Evolutionary conservation across 768 basidiomycete genomes (phyloP).

Genomic region (Cytidiella melzeri): DNA sequence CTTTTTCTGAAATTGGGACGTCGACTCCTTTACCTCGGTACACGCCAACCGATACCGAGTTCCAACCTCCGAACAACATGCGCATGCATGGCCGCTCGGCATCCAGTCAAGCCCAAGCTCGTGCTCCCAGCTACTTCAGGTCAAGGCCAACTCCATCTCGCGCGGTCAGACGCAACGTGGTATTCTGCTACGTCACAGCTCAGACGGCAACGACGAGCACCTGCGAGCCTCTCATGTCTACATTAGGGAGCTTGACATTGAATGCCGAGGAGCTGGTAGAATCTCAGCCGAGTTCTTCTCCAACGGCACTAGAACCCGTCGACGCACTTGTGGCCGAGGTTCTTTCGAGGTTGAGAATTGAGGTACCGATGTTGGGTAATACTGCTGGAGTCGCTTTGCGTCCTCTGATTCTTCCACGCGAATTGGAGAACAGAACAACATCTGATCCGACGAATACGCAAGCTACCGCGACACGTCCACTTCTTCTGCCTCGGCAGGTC

Average conservation of each 20-base stretch:
- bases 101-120: no score
- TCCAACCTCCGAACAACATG: not conserved
- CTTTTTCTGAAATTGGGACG: not conserved
- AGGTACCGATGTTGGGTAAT: not conserved
- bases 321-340: not conserved
- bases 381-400: not conserved
- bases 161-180: not conserved
- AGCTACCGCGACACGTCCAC: no score
- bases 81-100: no score
- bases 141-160: no score
- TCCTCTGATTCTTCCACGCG: slow-evolving; percentile 3
- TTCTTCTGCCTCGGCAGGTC: not conserved
- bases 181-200: not conserved
- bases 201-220: not conserved
- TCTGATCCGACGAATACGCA: not conserved
- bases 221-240: not conserved
- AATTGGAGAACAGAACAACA: not conserved
- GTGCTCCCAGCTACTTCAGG: not conserved
- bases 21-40: not conserved
- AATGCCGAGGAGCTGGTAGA: no score
- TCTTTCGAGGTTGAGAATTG: not conserved
- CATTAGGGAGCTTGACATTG: not conserved
- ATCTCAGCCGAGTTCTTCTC: not conserved
- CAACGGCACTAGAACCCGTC: not conserved
- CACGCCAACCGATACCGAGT: not conserved